phyloP scores from a whole-genome alignment of 495 filamentous ascomycete genomes.

The Aspergillus conjunctus region DNA sequence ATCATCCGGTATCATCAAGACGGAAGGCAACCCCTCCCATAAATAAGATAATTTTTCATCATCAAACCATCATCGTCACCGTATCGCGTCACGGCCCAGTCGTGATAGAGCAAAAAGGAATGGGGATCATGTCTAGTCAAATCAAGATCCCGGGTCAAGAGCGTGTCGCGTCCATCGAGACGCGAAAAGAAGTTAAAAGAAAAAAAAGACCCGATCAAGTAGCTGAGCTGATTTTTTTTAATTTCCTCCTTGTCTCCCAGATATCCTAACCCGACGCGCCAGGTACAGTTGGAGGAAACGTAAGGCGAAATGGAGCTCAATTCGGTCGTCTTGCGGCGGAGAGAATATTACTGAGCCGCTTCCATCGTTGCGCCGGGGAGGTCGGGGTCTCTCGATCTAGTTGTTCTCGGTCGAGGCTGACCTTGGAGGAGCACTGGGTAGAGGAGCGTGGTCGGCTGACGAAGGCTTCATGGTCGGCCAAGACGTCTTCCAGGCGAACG shows the following conservation, averaged over 20 bases:
- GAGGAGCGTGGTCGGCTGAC: constrained; percentile 45
- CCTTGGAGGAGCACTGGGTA: constrained; percentile 40
- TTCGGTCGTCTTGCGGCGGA: constrained; percentile 30
- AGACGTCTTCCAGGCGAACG: constrained; percentile 52
- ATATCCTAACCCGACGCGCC: neutral
- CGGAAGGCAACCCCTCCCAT: constrained; percentile 3
- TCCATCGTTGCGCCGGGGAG: constrained; percentile 45
- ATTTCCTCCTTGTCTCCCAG: no score
- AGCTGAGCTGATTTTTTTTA: no score
- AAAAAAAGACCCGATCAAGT: no score
- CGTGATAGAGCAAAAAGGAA: constrained; percentile 7
- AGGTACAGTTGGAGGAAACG: neutral
- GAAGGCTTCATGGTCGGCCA: constrained; percentile 49
- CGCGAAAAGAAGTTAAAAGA: neutral
- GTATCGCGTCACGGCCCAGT: constrained; percentile 12
- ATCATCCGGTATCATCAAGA: constrained; percentile 12
- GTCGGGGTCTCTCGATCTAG: constrained; percentile 30
- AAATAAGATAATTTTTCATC: neutral
- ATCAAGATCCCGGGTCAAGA: constrained; percentile 1
- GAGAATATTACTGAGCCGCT: constrained; percentile 43
- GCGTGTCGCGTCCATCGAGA: neutral
- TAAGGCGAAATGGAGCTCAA: neutral
- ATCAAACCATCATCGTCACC: constrained; percentile 17
- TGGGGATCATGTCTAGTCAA: neutral
- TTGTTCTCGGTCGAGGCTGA: constrained; percentile 33